phyloP scores from a whole-genome alignment of 176 grass and related monocot species.

The Oryza longistaminata region DNA sequence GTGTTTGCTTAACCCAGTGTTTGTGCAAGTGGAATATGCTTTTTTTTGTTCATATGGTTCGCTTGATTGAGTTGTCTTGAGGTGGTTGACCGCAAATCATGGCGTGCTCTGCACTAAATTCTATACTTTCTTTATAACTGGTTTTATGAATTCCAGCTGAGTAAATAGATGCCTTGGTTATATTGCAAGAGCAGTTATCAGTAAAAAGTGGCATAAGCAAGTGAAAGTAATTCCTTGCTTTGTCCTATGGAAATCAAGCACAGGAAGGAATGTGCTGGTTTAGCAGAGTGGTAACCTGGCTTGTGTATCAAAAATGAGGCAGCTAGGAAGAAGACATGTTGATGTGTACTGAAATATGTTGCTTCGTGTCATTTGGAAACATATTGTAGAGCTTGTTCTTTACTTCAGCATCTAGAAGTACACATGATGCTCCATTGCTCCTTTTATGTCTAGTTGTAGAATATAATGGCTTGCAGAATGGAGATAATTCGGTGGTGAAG shows the following conservation, averaged over 20 bases:
- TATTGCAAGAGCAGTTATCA: background rate
- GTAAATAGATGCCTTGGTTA: background rate
- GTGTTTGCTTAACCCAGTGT: background rate
- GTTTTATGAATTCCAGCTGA: background rate
- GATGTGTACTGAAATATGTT: background rate
- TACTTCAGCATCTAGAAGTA: constrained; percentile 21
- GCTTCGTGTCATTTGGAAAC: background rate
- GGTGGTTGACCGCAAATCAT: background rate
- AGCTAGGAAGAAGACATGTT: background rate
- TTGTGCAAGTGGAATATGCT: background rate
- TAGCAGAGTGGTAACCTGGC: constrained; percentile 10
- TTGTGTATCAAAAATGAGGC: background rate
- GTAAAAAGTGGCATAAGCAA: constrained; percentile 15
- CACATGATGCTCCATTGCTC: background rate
- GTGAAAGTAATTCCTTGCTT: constrained; percentile 29
- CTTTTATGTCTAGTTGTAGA: background rate
- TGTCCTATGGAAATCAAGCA: constrained; percentile 12
- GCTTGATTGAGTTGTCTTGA: background rate
- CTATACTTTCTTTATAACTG: background rate
- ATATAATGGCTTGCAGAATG: background rate
- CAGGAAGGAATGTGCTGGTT: background rate
- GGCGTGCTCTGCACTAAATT: background rate
- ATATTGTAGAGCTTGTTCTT: constrained; percentile 9
- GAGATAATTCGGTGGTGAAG: background rate
- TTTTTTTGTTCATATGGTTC: background rate